Conservation (phyloP, 2,329 filamentous ascomycete species). For the Colletotrichum musicola region DNA sequence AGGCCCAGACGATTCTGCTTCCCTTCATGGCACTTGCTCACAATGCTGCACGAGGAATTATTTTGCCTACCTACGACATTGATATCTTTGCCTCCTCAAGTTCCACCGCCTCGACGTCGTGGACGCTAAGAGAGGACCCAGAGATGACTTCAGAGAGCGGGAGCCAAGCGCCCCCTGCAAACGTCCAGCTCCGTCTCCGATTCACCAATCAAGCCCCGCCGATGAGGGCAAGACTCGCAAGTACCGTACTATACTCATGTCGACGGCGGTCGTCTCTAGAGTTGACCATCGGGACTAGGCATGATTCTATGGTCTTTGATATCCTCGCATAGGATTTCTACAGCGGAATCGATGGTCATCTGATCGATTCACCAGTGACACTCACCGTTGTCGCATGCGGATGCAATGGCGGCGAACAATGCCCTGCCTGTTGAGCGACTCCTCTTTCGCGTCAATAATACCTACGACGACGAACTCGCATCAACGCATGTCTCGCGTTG, state of each 20-base stretch:
- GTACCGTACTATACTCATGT: too few species aligned
- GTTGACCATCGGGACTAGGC: too few species aligned
- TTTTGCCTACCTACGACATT: neutral
- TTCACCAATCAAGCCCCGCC: conserved; percentile 1
- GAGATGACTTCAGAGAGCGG: neutral
- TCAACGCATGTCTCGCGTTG: neutral
- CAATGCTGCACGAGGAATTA: too few species aligned
- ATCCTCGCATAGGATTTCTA: neutral
- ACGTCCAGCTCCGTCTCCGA: conserved; percentile 5
- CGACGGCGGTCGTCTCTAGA: too few species aligned
- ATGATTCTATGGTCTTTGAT: neutral
- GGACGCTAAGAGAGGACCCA: neutral
- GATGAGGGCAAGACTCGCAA: neutral
- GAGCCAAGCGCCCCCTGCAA: conserved; percentile 27
- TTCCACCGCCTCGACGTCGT: neutral
- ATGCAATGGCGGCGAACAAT: conserved; percentile 13
- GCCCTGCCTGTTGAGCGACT: conserved; percentile 1
- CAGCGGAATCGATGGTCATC: neutral
- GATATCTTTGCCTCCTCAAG: neutral
- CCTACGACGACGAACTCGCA: neutral
- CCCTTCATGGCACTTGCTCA: too few species aligned
- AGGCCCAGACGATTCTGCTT: neutral
- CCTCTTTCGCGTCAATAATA: neutral
- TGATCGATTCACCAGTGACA: neutral
- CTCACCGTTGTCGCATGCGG: conserved; percentile 9